Evolutionary conservation across 768 basidiomycete genomes (phyloP).

Genomic region (Lactarius hengduanensis): DNA sequence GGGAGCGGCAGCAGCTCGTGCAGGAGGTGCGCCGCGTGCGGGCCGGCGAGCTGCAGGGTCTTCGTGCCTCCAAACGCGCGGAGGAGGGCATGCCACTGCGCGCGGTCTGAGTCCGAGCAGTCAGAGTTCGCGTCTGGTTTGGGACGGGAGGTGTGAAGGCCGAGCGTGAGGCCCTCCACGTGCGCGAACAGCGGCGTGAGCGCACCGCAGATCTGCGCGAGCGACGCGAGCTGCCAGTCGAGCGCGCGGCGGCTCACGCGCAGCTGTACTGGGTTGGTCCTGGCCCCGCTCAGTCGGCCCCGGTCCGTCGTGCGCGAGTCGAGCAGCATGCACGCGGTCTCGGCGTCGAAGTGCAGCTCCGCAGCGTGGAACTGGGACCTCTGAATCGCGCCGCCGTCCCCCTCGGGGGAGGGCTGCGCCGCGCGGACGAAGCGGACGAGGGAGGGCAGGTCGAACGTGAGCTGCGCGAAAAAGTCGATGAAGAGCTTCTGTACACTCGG

Average conservation of each 20-base stretch:
- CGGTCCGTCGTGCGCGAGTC: not conserved
- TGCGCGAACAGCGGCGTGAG: slow-evolving; percentile 1
- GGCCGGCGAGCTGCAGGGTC: not conserved
- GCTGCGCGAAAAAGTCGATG: slow-evolving; percentile 14
- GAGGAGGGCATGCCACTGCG: slow-evolving; percentile 2
- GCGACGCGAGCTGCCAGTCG: not conserved
- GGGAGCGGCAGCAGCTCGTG: not conserved
- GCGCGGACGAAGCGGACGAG: not conserved
- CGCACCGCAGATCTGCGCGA: slow-evolving; percentile 5
- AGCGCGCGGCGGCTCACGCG: not conserved
- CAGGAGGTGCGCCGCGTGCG: not conserved
- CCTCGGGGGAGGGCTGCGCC: not conserved
- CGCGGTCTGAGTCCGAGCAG: not conserved
- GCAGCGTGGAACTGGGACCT: not conserved
- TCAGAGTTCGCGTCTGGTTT: not conserved
- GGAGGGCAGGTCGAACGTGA: slow-evolving; percentile 2
- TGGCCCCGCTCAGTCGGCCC: too few relatives aligned
- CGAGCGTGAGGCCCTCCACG: slow-evolving; percentile 6
- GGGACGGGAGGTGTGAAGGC: not conserved
- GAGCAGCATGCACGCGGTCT: not conserved
- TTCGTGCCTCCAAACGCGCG: not conserved
- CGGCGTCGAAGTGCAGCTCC: not conserved
- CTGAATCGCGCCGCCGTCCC: too few relatives aligned
- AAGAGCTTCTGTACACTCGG: not conserved
- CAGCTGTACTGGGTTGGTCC: not conserved